Evolutionary conservation across 2,329 filamentous ascomycete species (phyloP).

Genomic region (Colletotrichum scovillei): DNA sequence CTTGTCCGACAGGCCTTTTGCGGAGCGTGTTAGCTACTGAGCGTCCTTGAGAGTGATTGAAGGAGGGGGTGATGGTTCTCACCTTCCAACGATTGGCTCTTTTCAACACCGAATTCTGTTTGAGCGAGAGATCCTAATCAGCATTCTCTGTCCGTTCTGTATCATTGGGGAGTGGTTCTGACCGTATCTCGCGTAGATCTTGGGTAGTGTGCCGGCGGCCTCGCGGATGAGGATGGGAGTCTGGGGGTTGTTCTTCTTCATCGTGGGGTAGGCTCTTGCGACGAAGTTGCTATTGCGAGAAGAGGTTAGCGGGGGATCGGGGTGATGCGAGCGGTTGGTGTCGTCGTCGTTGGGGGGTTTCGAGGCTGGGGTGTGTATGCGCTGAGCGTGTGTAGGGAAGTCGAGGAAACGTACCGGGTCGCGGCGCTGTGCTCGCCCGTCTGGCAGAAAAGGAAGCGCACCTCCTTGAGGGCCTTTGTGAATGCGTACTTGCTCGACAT

Average conservation of each 20-base stretch:
- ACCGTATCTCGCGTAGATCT: constrained; percentile 95
- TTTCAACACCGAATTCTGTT: constrained; percentile 67
- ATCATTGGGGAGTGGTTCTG: constrained; percentile 44
- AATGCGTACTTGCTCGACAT: constrained; percentile 98
- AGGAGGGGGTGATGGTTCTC: constrained; percentile 38
- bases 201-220: constrained; percentile 84
- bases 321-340: not conserved
- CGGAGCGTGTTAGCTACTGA: not conserved
- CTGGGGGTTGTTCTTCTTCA: constrained; percentile 99
- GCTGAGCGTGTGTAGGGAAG: not conserved
- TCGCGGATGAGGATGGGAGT: constrained; percentile 96
- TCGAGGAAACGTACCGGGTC: constrained; percentile 73
- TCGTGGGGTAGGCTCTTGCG: constrained; percentile 90
- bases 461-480: constrained; percentile 87
- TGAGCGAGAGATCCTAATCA: constrained; percentile 34
- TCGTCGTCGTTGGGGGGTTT: not conserved
- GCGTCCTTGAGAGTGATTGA: constrained; percentile 41
- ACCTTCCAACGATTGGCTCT: constrained; percentile 66
- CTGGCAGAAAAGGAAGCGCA: constrained; percentile 98
- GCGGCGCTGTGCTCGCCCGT: constrained; percentile 90
- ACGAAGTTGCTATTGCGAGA: constrained; percentile 79
- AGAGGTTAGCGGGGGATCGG: constrained; percentile 33
- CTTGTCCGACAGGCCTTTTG: constrained; percentile 65
- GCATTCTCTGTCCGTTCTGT: not conserved
- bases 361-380: not conserved